Evolutionary conservation across 129 eudicot species (phyloP), one percentile per base, ranked within the genome.

Genomic region (Tagetes erecta): DNA sequence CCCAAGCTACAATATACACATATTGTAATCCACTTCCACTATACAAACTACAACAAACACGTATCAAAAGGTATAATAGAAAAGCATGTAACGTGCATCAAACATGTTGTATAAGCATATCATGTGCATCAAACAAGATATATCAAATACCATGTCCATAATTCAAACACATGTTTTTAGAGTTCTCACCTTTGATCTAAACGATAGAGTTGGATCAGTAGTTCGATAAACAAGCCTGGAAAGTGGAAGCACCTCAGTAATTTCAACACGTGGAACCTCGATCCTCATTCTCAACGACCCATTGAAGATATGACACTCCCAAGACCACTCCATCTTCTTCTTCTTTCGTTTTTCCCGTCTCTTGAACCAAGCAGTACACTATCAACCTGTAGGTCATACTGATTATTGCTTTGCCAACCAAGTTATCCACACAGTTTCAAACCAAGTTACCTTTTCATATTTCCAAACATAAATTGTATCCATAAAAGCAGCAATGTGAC

Each of bases 241-340:
- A 80, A 94, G 93, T 55, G 99, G 99, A 86, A 94, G 97, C 99
- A 94, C 91, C 89, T 94, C 97, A 71, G 96, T 96, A 83, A 88
- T 91, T 85, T 94, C 97, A 66, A 97, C 97, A 68, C 84, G 91
- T 57, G 99, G 99, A 80, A 94, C 99, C 87, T 90, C 96, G 20
- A 94, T 88, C 74, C 99, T 86, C 97, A 94, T 85, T 83, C 99
- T 86, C 99, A 94, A 71, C 99, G 86, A 47, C 99, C 99, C 99
- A 94, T 94, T 11, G 99, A 94, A 63, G 99, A 94, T 79, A 94
- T 94, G 67, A 88, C 88, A 80, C 90, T 88, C 56, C 97, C 96
- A 71, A 94, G 81, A 85, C 87, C 92, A 74, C 97, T 88, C 46
- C 90, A 96, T 81, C 91, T 86, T 68, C 69, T 85, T 70, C 92